A percentile compares a stretch with the other conserved stretches of the same genome.
phyloP scores from a whole-genome alignment of 163 green algal species.

The Picocystis sp. region DNA sequence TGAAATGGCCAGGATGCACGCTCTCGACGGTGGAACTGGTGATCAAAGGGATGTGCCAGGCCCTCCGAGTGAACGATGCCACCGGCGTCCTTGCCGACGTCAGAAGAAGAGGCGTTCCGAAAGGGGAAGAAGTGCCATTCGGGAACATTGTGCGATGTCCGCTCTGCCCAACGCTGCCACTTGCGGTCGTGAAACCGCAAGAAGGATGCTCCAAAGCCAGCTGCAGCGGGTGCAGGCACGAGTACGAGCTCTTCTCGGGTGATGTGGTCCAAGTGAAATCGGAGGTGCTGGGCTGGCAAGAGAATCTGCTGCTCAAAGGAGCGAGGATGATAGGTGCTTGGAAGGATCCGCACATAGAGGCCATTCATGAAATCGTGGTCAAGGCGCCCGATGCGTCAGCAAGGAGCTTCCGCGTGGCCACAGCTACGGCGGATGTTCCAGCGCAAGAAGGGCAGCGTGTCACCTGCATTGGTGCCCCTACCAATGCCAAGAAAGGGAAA shows the following conservation, averaged over 20 bases:
- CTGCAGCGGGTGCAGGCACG: constrained; percentile 42
- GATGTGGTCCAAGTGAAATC: constrained; percentile 24
- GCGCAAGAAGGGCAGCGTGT: constrained; percentile 45
- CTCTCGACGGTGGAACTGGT: constrained; percentile 31
- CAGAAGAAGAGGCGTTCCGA: constrained; percentile 17
- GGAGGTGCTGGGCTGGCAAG: constrained; percentile 31
- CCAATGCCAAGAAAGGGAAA: constrained; percentile 11
- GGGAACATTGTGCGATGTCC: constrained; percentile 51
- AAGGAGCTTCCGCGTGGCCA: constrained; percentile 55
- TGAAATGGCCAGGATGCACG: constrained; percentile 34
- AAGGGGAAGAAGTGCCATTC: constrained; percentile 49
- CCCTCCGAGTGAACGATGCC: constrained; percentile 43
- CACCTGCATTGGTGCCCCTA: constrained; percentile 47
- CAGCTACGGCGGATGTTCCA: constrained; percentile 43
- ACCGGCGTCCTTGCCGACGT: constrained; percentile 25
- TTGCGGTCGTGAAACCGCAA: constrained; percentile 62
- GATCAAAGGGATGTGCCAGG: constrained; percentile 39
- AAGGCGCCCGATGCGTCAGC: constrained; percentile 36
- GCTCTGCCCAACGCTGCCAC: constrained; percentile 29
- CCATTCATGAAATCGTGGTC: constrained; percentile 55
- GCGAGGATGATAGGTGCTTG: constrained; percentile 29
- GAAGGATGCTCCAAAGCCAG: constrained; percentile 52
- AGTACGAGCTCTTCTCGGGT: constrained; percentile 68
- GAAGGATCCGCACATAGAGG: constrained; percentile 20
- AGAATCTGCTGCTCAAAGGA: constrained; percentile 26